These are phyloP conservation scores for Colletotrichum agaves DNA, from an alignment of 2,329 filamentous ascomycete genomes.

Conservation along the genomic window DNA sequence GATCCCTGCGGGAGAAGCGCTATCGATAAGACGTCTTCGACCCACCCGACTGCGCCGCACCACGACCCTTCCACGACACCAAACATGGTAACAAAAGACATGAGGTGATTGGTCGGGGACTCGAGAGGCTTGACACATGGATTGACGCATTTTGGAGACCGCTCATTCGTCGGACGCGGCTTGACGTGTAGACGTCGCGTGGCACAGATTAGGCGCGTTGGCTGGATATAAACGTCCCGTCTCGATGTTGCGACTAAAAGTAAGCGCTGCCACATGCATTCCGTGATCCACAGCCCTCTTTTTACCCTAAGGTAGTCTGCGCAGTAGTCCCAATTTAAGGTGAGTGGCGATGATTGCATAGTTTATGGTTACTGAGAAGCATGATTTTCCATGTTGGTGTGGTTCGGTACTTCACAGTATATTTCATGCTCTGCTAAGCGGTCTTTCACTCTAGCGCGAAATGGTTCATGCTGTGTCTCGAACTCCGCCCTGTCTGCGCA, in stretches of 20 bases:
- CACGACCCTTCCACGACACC: not conserved
- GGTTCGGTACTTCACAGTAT: no score
- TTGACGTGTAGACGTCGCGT: not conserved
- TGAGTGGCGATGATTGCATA: no score
- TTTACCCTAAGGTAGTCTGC: not conserved
- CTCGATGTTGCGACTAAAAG: not conserved
- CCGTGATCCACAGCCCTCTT: not conserved
- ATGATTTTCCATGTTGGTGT: no score
- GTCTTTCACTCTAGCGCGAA: no score
- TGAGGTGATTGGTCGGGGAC: slow-evolving; percentile 8
- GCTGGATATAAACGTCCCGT: slow-evolving; percentile 7
- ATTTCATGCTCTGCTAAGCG: no score
- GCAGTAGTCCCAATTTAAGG: no score
- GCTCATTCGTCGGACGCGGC: slow-evolving; percentile 17
- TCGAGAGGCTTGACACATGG: slow-evolving; percentile 6
- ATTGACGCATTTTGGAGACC: not conserved
- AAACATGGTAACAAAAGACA: not conserved
- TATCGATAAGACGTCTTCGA: slow-evolving; percentile 29
- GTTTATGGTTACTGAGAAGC: no score
- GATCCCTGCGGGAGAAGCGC: slow-evolving; percentile 27
- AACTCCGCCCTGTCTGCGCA: no score
- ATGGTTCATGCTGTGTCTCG: no score
- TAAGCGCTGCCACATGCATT: slow-evolving; percentile 8
- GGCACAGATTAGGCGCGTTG: slow-evolving; percentile 3
- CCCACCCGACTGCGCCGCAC: no score